Conservation (phyloP, 139 green algal genomes). For the Micromonas pusilla region DNA sequence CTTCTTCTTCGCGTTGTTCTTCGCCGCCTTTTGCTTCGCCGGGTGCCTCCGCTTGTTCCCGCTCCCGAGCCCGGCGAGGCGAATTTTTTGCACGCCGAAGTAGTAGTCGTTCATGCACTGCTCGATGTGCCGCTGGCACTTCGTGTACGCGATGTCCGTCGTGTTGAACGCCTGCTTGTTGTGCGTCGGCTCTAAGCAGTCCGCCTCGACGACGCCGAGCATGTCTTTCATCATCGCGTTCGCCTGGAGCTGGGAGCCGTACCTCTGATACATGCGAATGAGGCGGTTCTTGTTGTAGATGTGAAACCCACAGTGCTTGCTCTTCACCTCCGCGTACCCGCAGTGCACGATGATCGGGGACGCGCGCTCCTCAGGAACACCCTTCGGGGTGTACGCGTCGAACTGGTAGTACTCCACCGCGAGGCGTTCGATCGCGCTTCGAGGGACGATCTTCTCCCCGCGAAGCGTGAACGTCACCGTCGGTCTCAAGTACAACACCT, state of each 20-base stretch:
- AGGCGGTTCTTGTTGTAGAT: conserved; percentile 42
- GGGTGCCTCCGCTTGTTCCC: background rate
- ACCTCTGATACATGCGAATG: conserved; percentile 31
- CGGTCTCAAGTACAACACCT: conserved; percentile 29
- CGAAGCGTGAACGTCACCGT: conserved; percentile 22
- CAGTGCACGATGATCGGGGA: conserved; percentile 2
- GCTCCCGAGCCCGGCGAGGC: background rate
- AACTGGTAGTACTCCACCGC: conserved; percentile 19
- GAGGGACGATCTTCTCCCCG: conserved; percentile 20
- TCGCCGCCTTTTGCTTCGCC: background rate
- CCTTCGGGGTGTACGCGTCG: conserved; percentile 30
- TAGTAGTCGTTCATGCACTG: conserved; percentile 31
- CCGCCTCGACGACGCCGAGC: conserved; percentile 32
- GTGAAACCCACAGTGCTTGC: conserved; percentile 30
- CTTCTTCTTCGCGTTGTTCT: background rate
- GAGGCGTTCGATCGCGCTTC: conserved; percentile 7
- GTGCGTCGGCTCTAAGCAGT: conserved; percentile 33
- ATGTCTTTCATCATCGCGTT: conserved; percentile 36
- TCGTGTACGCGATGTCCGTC: conserved; percentile 9
- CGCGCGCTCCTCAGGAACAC: conserved; percentile 1
- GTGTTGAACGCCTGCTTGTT: conserved; percentile 40
- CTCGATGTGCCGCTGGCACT: conserved; percentile 10
- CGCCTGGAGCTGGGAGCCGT: conserved; percentile 30
- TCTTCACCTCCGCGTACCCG: conserved; percentile 16
- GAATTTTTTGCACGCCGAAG: conserved; percentile 21